phyloP scores from a whole-genome alignment of 1,284 basidiomycete genomes.

The Vanrija sp. region DNA sequence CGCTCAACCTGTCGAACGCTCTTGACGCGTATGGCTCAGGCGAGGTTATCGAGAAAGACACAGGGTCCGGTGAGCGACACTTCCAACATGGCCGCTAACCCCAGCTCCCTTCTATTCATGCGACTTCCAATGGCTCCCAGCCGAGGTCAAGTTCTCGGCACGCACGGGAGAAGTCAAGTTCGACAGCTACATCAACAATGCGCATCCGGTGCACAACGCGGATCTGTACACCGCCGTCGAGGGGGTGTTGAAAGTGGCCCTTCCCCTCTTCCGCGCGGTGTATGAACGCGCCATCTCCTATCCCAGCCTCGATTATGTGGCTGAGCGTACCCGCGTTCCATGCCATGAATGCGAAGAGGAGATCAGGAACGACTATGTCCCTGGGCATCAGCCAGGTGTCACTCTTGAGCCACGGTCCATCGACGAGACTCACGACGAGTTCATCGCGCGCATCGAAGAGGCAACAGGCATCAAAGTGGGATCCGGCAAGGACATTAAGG shows the following conservation, averaged over 20 bases:
- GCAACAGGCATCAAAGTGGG: no score
- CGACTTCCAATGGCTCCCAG: constrained; percentile 16
- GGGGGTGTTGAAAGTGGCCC: constrained; percentile 1
- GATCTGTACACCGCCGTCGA: constrained; percentile 5
- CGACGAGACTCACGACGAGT: not conserved
- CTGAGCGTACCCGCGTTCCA: not conserved
- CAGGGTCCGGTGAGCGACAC: no score
- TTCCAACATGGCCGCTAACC: no score
- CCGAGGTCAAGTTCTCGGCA: constrained; percentile 4
- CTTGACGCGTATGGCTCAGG: constrained; percentile 1
- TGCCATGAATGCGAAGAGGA: not conserved
- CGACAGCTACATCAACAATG: constrained; percentile 13
- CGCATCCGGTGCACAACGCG: not conserved
- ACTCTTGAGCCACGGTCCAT: not conserved
- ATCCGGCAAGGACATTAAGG: no score
- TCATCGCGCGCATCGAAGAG: no score
- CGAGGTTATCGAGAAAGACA: not conserved
- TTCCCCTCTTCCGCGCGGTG: constrained; percentile 1
- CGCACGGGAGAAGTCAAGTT: not conserved
- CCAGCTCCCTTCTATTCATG: not conserved
- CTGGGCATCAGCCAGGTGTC: no score
- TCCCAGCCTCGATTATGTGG: no score
- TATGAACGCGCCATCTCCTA: constrained; percentile 2
- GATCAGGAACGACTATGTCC: no score
- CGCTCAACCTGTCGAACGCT: not conserved